Percentiles rank a stretch among this genome's conserved stretches.
Conservation (phyloP, 2,329 filamentous ascomycete genomes). For the Sporothrix variecibatus region DNA sequence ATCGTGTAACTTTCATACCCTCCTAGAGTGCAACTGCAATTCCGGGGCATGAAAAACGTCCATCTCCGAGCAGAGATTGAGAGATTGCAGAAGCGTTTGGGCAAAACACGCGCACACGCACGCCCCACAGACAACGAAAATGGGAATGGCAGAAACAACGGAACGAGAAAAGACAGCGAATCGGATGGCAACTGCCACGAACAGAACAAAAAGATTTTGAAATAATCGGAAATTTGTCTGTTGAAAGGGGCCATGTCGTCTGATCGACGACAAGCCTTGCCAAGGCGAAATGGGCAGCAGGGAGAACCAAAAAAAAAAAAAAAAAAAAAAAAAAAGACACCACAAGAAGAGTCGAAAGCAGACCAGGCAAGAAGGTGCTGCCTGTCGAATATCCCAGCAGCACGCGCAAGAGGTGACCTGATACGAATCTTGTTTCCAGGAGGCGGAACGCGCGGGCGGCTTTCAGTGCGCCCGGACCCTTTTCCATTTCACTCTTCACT, state of each 20-base stretch:
- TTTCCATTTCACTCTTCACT: background rate
- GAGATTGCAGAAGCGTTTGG: background rate
- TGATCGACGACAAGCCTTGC: constrained; percentile 29
- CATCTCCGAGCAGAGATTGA: constrained; percentile 3
- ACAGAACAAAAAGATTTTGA: background rate
- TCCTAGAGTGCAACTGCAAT: constrained; percentile 22
- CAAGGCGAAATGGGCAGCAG: constrained; percentile 1
- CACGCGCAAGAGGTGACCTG: constrained; percentile 3
- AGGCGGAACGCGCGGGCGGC: constrained; percentile 15
- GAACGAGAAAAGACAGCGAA: background rate
- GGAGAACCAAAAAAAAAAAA: background rate
- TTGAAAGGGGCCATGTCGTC: constrained; percentile 11
- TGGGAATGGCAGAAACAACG: background rate
- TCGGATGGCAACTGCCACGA: background rate
- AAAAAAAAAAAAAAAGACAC: background rate
- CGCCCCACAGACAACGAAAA: background rate
- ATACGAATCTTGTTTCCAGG: constrained; percentile 26
- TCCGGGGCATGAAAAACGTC: constrained; percentile 16
- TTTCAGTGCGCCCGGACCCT: constrained; percentile 17
- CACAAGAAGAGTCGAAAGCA: too few species aligned
- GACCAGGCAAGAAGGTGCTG: background rate
- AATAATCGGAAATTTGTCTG: background rate
- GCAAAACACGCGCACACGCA: background rate
- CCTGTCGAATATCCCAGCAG: background rate
- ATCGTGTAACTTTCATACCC: background rate